A percentile compares a stretch with the other conserved stretches of the same genome.
Evolutionary conservation across 176 grass and related monocot genomes (phyloP).

Genomic region (Elaeis guineensis): DNA sequence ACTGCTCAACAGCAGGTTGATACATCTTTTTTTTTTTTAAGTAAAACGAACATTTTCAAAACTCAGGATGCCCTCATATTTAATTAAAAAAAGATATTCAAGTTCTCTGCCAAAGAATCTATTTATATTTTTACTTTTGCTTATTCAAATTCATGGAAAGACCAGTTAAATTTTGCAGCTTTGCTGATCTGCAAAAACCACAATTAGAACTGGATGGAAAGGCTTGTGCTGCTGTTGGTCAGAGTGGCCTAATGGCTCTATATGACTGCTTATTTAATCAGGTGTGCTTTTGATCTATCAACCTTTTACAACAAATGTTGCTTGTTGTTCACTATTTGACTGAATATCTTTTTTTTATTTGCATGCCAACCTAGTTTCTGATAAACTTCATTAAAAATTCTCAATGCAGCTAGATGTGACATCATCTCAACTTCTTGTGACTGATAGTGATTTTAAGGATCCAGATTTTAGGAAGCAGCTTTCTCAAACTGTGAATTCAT

Average conservation of each 20-base stretch:
- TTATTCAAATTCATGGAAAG: neutral
- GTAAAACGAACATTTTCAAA: neutral
- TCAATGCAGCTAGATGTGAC: slow-evolving; percentile 83
- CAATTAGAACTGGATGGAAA: slow-evolving; percentile 87
- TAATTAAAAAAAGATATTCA: too few species aligned
- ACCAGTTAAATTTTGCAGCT: slow-evolving; percentile 28
- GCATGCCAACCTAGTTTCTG: too few species aligned
- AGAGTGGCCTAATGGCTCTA: slow-evolving; percentile 93
- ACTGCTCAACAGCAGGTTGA: slow-evolving; percentile 66
- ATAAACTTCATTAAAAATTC: neutral
- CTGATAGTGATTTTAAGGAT: slow-evolving; percentile 86
- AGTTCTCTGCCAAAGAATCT: too few species aligned
- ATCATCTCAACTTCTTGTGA: slow-evolving; percentile 90
- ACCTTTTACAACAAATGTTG: neutral
- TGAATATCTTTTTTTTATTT: neutral
- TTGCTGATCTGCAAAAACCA: slow-evolving; percentile 92
- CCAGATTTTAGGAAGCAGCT: slow-evolving; percentile 66
- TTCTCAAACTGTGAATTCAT: slow-evolving; percentile 55
- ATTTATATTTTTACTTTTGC: too few species aligned
- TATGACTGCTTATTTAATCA: slow-evolving; percentile 89
- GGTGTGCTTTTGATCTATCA: slow-evolving; percentile 34
- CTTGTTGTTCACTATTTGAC: too few species aligned
- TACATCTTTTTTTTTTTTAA: neutral
- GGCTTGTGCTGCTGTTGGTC: slow-evolving; percentile 85
- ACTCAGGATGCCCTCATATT: too few species aligned